These are phyloP conservation scores for Hibiscus tridactylites DNA, from an alignment of 345 rosid species.

Conservation along the genomic window DNA sequence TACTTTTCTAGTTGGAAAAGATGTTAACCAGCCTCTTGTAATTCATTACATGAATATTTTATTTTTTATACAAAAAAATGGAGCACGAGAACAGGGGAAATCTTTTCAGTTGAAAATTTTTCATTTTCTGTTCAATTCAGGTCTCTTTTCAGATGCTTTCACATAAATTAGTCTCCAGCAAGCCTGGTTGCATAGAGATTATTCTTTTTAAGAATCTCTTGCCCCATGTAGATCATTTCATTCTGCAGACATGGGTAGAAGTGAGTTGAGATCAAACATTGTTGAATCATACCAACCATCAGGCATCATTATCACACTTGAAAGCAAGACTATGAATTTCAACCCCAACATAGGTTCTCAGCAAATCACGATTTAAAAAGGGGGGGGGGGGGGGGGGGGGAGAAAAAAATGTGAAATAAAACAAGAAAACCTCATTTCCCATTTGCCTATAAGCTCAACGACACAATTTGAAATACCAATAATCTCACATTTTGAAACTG, in stretches of 20 bases:
- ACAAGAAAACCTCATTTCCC: neutral
- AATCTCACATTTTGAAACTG: neutral
- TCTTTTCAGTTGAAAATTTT: neutral
- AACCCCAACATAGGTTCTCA: neutral
- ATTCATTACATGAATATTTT: neutral
- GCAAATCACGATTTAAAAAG: neutral
- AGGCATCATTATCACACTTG: neutral
- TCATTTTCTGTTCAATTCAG: neutral
- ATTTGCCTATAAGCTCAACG: neutral
- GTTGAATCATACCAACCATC: neutral
- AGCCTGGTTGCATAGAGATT: neutral
- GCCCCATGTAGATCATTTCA: neutral
- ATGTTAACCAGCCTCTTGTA: neutral
- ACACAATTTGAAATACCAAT: neutral
- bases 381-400: neutral
- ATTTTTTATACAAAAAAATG: neutral
- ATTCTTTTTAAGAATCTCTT: neutral
- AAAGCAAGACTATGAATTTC: neutral
- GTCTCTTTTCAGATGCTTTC: neutral
- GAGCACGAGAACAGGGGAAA: neutral
- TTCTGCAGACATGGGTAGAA: neutral
- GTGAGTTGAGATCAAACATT: neutral
- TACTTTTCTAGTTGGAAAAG: neutral
- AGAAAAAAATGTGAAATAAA: neutral
- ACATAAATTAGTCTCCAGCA: neutral